These are phyloP conservation scores for Micromonas commoda DNA, from an alignment of 139 green algal genomes.

Conservation along the genomic window DNA sequence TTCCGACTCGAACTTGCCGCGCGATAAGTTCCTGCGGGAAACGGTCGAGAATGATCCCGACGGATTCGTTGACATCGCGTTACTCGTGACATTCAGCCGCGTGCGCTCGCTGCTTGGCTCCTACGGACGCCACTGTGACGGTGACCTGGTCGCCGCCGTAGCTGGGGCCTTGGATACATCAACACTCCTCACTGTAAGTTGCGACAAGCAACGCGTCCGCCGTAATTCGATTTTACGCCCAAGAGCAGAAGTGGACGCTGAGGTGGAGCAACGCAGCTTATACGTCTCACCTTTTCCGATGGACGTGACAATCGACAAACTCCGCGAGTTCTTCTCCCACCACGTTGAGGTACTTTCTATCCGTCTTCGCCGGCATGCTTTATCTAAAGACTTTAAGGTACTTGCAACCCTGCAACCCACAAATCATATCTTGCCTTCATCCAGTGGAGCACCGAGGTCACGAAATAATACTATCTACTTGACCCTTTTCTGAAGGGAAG, in stretches of 20 bases:
- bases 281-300: slow-evolving; percentile 71
- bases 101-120: slow-evolving; percentile 1
- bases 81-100: slow-evolving; percentile 8
- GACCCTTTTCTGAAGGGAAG: no score
- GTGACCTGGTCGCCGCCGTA: not conserved
- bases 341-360: slow-evolving; percentile 50
- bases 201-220: not conserved
- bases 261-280: slow-evolving; percentile 60
- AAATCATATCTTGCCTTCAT: no score
- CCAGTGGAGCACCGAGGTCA: no score
- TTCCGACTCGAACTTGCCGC: slow-evolving; percentile 48
- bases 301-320: slow-evolving; percentile 50
- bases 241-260: slow-evolving; percentile 36
- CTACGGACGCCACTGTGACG: not conserved
- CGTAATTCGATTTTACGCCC: slow-evolving; percentile 26
- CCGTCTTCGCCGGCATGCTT: slow-evolving; percentile 64
- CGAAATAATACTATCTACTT: no score
- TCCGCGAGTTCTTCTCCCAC: slow-evolving; percentile 54
- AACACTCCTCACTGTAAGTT: not conserved
- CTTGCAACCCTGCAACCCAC: no score
- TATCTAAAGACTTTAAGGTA: slow-evolving; percentile 76
- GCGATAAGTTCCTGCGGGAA: slow-evolving; percentile 43
- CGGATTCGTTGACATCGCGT: slow-evolving; percentile 8
- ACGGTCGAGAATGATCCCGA: slow-evolving; percentile 34
- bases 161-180: not conserved